Conservation (phyloP, 2,329 filamentous ascomycete species). For the Hypoxylon sp. region DNA sequence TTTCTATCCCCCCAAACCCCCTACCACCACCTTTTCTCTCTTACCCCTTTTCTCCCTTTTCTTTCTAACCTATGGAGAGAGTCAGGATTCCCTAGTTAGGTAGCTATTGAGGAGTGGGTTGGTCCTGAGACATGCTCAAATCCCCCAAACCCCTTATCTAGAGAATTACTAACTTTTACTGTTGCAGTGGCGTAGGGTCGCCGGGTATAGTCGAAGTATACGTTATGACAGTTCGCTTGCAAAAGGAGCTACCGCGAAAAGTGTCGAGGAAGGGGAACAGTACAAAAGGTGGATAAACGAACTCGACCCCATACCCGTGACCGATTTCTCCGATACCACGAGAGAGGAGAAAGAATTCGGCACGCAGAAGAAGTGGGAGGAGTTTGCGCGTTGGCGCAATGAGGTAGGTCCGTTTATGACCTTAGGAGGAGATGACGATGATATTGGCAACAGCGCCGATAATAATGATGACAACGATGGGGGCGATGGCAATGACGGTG, state of each 20-base stretch:
- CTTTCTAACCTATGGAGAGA: neutral
- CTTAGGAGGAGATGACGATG: slow-evolving; percentile 11
- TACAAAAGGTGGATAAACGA: neutral
- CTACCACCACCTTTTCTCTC: too few species aligned
- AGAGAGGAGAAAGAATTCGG: slow-evolving; percentile 35
- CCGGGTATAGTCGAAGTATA: slow-evolving; percentile 30
- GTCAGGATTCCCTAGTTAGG: neutral
- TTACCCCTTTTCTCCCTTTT: neutral
- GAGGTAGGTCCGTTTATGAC: slow-evolving; percentile 35
- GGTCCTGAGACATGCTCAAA: neutral
- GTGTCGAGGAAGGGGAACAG: slow-evolving; percentile 1
- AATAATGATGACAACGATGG: neutral
- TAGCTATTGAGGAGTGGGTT: neutral
- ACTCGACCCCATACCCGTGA: slow-evolving; percentile 18
- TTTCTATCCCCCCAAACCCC: neutral
- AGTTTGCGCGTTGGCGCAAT: slow-evolving; percentile 23
- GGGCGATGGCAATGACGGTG: neutral
- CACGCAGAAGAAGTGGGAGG: slow-evolving; percentile 20
- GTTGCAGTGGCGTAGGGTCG: slow-evolving; percentile 45
- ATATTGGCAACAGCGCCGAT: neutral
- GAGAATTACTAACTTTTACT: neutral
- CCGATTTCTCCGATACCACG: slow-evolving; percentile 38
- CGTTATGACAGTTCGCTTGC: slow-evolving; percentile 39
- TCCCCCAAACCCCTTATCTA: neutral
- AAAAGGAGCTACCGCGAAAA: neutral